A percentile compares a stretch with the other conserved stretches of the same genome.
These are phyloP conservation scores for Pythium coloratum DNA, from an alignment of 352 stramenopile species.

Conservation along the genomic window DNA sequence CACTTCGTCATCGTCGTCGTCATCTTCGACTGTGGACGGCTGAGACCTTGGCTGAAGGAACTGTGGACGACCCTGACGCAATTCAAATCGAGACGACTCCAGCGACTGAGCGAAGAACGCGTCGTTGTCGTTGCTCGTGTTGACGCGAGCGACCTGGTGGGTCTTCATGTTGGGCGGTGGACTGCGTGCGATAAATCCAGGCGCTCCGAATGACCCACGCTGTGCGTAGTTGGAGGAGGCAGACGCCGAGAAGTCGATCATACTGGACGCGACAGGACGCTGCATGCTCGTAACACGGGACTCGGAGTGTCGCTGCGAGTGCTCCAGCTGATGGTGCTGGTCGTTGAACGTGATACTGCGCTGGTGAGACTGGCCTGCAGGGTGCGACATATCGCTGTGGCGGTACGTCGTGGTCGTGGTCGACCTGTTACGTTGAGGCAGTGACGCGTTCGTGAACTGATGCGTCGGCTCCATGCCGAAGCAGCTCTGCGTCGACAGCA, in stretches of 20 bases:
- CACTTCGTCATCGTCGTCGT: slow-evolving; percentile 17
- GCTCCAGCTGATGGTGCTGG: not conserved
- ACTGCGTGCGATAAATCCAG: not conserved
- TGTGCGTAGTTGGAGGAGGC: slow-evolving; percentile 18
- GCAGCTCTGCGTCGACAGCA: slow-evolving; percentile 51
- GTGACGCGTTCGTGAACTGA: not conserved
- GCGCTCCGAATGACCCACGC: slow-evolving; percentile 18
- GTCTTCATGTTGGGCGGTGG: slow-evolving; percentile 12
- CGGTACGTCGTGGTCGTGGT: slow-evolving; percentile 9
- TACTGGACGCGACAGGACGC: slow-evolving; percentile 10
- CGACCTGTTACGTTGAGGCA: slow-evolving; percentile 5
- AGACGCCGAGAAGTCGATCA: slow-evolving; percentile 20
- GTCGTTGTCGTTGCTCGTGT: slow-evolving; percentile 12
- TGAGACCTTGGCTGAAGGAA: not conserved
- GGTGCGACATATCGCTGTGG: slow-evolving; percentile 10
- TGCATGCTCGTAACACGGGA: slow-evolving; percentile 10
- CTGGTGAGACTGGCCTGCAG: not conserved
- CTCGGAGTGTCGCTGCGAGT: slow-evolving; percentile 16
- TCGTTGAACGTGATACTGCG: slow-evolving; percentile 26
- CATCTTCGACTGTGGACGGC: not conserved
- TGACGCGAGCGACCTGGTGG: slow-evolving; percentile 22
- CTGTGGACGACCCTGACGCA: not conserved
- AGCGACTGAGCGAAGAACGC: slow-evolving; percentile 17
- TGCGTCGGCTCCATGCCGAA: slow-evolving; percentile 24
- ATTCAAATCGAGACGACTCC: slow-evolving; percentile 4